Evolutionary conservation across 116 monocot species (phyloP), one percentile per base, ranked within the genome.

Genomic region (Zostera marina): DNA sequence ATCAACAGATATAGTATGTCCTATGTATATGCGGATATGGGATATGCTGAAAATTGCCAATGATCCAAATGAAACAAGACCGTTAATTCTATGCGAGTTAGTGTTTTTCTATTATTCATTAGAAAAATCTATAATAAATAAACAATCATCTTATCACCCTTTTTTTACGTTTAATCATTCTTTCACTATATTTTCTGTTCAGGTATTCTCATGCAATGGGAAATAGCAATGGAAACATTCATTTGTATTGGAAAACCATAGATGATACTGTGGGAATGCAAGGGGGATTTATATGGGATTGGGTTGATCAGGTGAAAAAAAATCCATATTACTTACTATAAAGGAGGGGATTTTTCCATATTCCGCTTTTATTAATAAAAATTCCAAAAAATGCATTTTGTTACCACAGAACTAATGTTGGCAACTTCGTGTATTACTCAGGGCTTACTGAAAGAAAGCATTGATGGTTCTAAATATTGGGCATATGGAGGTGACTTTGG

Each of bases 151-250:
- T 49, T 8, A 3, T 32, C 5, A 32, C 32, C 5, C 5, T 2
- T 21, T 51, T 51, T 17, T 17, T 25, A 24, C 25, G 20, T 32
- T 55, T 38, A 55, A 24, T 32, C 13, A 14, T 55, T 3, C 21
- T 56, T 44, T 66, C 17, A 53, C 14, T 8, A 16, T 22, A 53
- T 53, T 8, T 42, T 43, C 32, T 58, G 55, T 65, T 19, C 42
- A 96, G 96, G 82, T 89, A 98, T 56, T 98, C 98, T 54, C 90
- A 98, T 83, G 83, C 98, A 43, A 98, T 98, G 98, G 90, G 98
- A 68, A 98, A 90, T 62, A 98, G 98, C 69, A 86, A 73, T 67
- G 98, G 98, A 44, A 90, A 98, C 70, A 74, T 98, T 62, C 79
- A 98, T 63, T 65, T 63, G 16, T 98, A 98, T 51, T 98, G 98